Conservation (phyloP, 176 grass and related monocot genomes). For the Eragrostis nindensis region DNA sequence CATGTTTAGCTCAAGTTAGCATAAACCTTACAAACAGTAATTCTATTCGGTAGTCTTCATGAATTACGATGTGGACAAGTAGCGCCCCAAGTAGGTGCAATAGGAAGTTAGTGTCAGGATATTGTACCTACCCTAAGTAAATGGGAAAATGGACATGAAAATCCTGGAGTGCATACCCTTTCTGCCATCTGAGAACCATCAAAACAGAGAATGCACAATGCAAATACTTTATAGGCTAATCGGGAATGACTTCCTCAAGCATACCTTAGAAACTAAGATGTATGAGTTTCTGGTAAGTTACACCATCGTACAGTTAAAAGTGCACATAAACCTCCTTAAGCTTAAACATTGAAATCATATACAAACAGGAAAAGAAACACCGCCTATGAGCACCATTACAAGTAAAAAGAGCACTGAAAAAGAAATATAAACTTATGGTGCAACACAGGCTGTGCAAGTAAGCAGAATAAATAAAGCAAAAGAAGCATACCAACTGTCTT, state of each 20-base stretch:
- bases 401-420: too few relatives aligned
- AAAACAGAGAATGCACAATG: background rate
- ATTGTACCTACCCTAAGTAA: background rate
- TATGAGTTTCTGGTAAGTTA: too few relatives aligned
- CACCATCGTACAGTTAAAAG: too few relatives aligned
- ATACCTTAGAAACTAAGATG: too few relatives aligned
- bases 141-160: conserved; percentile 9
- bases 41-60: background rate
- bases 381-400: too few relatives aligned
- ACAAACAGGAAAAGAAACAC: too few relatives aligned
- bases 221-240: too few relatives aligned
- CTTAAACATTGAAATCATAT: too few relatives aligned
- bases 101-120: conserved; percentile 6
- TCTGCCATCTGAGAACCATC: conserved; percentile 19
- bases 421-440: too few relatives aligned
- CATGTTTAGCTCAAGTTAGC: conserved; percentile 9
- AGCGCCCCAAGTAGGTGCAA: background rate
- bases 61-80: background rate
- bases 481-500: conserved; percentile 67
- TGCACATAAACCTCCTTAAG: too few relatives aligned
- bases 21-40: conserved; percentile 24
- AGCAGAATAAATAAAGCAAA: conserved; percentile 14
- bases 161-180: background rate
- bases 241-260: too few relatives aligned
- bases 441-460: conserved; percentile 10